Evolutionary conservation across 2,329 filamentous ascomycete genomes (phyloP), one percentile per base, ranked within the genome.

Genomic region (Fusarium sp.): DNA sequence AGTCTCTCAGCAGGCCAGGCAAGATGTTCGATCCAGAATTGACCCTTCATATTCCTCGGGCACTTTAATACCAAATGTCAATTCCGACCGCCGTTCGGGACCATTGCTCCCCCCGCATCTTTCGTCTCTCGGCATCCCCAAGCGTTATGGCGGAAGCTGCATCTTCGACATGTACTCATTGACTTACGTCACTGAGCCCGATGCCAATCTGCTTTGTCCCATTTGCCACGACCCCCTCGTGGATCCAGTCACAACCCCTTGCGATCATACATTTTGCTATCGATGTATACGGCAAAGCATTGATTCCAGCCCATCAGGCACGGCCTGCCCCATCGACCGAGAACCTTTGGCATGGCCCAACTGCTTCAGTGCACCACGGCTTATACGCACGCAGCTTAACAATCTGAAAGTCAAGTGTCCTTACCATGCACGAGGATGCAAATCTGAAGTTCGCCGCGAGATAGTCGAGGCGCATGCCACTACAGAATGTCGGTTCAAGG

Each of bases 251-350:
- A 87, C 86, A 38, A 88, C 86, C 1, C 76, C 78, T 7, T 90
- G 87, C 74, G 84, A 88, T 55, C 87, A 90, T 71, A 87, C 85
- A 11, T 90, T 90, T 70, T 90, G 87, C 68, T 81, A 82, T 47
- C 77, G 78, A 5, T 90, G 87, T 69, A 77, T 89, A 46, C 76
- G 77, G 26, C 71, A 77, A 29, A 77, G 77, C 65, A 77, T 78
- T 42, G 70, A 75, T 10, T 76, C 75, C 3, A 78, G 77, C 39
- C 77, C 77, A 7, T 75, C 77, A 2, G 76, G 77, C 6, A 74
- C 74, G 2, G 74, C 78, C 31, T 89, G 86, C 56, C 86, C 86
- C 3, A 81, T 88, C 53, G 86, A 88, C 71, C 80, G 86, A n/a
- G 78, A 78, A 12, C 75, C 76, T 10, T 46, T 78, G 7, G 60